Percentiles rank a stretch among this genome's conserved stretches.
Evolutionary conservation across 352 stramenopile genomes (phyloP).

Genomic region (Phytophthora ohioensis): DNA sequence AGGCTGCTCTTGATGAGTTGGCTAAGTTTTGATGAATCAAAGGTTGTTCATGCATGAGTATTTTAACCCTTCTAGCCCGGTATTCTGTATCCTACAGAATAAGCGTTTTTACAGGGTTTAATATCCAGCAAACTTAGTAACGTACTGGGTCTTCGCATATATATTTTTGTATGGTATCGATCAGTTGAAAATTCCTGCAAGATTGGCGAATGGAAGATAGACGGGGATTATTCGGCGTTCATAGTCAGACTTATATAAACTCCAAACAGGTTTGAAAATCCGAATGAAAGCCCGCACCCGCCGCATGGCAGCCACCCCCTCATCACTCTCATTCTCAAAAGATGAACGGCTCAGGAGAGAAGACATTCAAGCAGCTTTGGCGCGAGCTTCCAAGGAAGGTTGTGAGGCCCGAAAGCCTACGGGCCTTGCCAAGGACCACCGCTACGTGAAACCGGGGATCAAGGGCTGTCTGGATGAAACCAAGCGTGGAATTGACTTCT

Average conservation of each 20-base stretch:
- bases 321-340: conserved; percentile 1
- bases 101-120: conserved; percentile 21
- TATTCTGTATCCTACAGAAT: conserved; percentile 36
- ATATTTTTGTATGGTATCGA: conserved; percentile 9
- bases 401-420: conserved; percentile 15
- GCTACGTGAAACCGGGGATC: conserved; percentile 14
- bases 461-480: conserved; percentile 6
- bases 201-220: conserved; percentile 9
- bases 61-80: conserved; percentile 27
- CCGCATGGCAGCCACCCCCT: conserved; percentile 2
- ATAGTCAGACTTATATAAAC: conserved; percentile 26
- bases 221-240: neutral
- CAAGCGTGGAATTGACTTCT: conserved; percentile 2
- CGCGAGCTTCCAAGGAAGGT: conserved; percentile 10
- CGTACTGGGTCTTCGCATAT: conserved; percentile 4
- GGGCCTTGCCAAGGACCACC: neutral
- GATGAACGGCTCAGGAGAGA: conserved; percentile 10
- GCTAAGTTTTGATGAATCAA: too few species aligned
- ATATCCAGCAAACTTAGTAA: conserved; percentile 18
- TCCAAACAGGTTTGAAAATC: conserved; percentile 19
- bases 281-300: conserved; percentile 1
- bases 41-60: too few species aligned
- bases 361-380: conserved; percentile 26
- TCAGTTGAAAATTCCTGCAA: conserved; percentile 3
- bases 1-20: too few species aligned